Base-by-base conservation (phyloP, 108 stramenopile genomes). In the Cylindrotheca closterium region DNA sequence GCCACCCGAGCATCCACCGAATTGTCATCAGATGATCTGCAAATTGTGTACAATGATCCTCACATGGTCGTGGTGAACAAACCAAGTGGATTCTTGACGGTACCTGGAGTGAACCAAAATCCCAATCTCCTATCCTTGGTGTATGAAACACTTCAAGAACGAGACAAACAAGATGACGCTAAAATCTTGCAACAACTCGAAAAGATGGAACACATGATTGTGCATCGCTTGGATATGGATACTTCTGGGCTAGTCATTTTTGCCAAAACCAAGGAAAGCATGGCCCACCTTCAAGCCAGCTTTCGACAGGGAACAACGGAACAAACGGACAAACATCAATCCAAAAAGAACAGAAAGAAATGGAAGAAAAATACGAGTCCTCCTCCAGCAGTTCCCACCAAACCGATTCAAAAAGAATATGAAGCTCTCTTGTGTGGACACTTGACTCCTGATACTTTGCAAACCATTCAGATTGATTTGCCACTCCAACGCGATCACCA, bases 171-270 rank as follows among this genome's bases (percentile, higher is more conserved):
- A 55, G n/a, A 59, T 15, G 53, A 55, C 26, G 23, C 32, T 12
- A 26, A 17, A 18, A 3, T 17, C 21, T 12, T 3, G 25, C 8
- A 27, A 21, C 4, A 0, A 52, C 30, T 22, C 17, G 45, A 63
- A 29, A 49, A 71, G 79, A 85, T 49, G 73, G 71, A 37, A 18
- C 55, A 65, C 32, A 87, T 88, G 87, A 82, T 91, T 52, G 81
- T 85, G 26, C 92, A 93, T 71, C 81, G 92, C 51, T 72, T 93
- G 33, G 92, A 88, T 50, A 91, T 93, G 89, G 92, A 91, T 71
- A 93, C 92, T 0, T 78, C 76, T 29, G 92, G 92, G 15, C 49
- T 93, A 19, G 82, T 93, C 8, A 63, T 93, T 2, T 88, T 85
- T 68, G 85, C 80, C 34, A 70, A 78, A 51, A 78, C 73, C 0